Evolutionary conservation across 2,329 filamentous ascomycete species (phyloP).

Genomic region (Rutstroemia sp.): DNA sequence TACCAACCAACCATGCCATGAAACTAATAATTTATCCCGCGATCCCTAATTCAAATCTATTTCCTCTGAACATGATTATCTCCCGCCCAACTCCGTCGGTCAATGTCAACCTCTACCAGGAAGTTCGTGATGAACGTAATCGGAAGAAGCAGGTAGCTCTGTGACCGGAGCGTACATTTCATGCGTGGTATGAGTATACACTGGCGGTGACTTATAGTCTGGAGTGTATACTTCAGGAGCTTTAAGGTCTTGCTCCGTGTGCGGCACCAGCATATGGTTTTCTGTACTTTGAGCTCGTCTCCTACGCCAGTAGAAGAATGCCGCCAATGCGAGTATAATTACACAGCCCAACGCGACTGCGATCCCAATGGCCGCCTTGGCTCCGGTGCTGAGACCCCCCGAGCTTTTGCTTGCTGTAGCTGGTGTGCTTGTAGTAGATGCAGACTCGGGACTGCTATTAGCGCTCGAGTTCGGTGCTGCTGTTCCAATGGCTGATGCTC

Average conservation of each 20-base stretch:
- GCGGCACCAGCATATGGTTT: not conserved
- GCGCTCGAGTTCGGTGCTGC: not conserved
- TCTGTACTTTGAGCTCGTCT: not conserved
- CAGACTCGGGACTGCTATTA: not conserved
- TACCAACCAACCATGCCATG: too few relatives aligned
- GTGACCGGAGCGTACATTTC: constrained; percentile 2
- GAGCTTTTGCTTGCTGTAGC: not conserved
- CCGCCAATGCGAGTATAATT: not conserved
- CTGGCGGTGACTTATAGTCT: not conserved
- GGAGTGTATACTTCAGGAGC: not conserved
- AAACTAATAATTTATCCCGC: too few relatives aligned
- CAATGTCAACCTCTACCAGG: too few relatives aligned
- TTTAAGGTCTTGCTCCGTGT: not conserved
- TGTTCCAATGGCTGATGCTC: not conserved
- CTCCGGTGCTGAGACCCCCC: not conserved
- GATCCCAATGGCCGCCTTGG: not conserved
- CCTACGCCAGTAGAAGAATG: not conserved
- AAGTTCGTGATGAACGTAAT: too few relatives aligned
- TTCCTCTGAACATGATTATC: too few relatives aligned
- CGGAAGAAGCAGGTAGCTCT: too few relatives aligned
- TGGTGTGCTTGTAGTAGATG: not conserved
- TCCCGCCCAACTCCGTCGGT: too few relatives aligned
- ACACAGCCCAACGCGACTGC: not conserved
- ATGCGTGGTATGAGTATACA: not conserved
- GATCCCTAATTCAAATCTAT: too few relatives aligned